Evolutionary conservation across 2,329 filamentous ascomycete species (phyloP), one percentile per base, ranked within the genome.

Genomic region (Colletotrichum siamense): DNA sequence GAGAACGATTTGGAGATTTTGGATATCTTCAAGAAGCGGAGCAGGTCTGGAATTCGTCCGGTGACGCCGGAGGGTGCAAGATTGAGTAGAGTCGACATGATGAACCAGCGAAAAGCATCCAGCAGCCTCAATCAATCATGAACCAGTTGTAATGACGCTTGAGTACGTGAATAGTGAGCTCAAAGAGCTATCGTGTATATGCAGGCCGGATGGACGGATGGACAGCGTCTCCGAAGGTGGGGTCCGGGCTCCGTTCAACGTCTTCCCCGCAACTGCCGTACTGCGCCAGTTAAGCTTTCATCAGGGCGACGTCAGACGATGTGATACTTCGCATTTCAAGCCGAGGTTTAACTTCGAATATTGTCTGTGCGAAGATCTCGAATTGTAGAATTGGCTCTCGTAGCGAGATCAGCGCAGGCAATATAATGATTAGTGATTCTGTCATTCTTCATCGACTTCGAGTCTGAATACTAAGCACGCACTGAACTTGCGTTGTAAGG

Each of bases 251-350:
- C 67, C 71, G 67, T 65, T 39, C 30, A 24, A 22, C 26, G 26
- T 24, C 68, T 75, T 52, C 72, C 72, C 72, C 72, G 72, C 72
- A 75, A 61, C 30, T 49, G 68, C 32, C n/a, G n/a, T 26, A 52
- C 30, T 18, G 9, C 57, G 28, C 36, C 28, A 22, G 32, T 22
- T 59, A 66, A 66, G 39, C 68, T 71, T 75, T n/a, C 39, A 57
- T 15, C n/a, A 49, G n/a, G 36, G 34, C 61, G 61, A 65, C 72
- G 61, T 75, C 68, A 66, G 24, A 36, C 22, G 26, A 16, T n/a
- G 10, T 59, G 30, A 71, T 49, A 68, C 68, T 73, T 57, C 57
- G 65, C 71, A 69, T 26, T n/a, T 34, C 22, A 26, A 39, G 62
- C 62, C 68, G 62, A 71, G 72, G 72, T 18, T 26, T 61, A 30